A percentile compares a stretch with the other conserved stretches of the same genome.
Conservation (phyloP, 495 filamentous ascomycete genomes). For the Daldinia grandis region DNA sequence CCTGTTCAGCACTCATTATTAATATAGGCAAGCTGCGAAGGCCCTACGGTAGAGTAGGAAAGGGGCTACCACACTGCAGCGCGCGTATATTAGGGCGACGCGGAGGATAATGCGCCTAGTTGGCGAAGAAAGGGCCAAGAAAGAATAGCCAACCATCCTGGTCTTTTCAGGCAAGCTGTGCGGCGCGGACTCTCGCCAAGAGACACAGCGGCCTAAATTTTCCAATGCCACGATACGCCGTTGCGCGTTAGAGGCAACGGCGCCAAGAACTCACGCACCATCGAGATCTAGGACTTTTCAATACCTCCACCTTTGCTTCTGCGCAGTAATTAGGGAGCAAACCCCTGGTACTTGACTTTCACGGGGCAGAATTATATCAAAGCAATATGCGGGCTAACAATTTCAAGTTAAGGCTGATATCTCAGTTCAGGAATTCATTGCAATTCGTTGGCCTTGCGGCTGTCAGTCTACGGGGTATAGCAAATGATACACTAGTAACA, state of each 20-base stretch:
- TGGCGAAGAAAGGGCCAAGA: slow-evolving; percentile 34
- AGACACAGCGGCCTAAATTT: slow-evolving; percentile 16
- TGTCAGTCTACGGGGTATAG: slow-evolving; percentile 33
- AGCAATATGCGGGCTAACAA: neutral
- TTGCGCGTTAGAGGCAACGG: slow-evolving; percentile 7
- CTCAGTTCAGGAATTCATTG: slow-evolving; percentile 14
- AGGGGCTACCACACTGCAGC: neutral
- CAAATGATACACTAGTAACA: slow-evolving; percentile 22
- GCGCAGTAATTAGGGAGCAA: neutral
- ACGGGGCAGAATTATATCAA: neutral
- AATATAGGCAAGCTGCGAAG: neutral
- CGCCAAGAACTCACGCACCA: slow-evolving; percentile 19
- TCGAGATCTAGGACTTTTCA: slow-evolving; percentile 3
- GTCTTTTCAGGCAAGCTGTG: slow-evolving; percentile 2
- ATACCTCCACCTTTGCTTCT: neutral
- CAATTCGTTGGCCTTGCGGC: slow-evolving; percentile 32
- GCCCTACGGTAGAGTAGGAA: neutral
- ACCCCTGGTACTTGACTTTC: neutral
- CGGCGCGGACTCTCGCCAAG: slow-evolving; percentile 30
- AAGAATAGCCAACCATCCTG: neutral
- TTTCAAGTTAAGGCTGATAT: neutral
- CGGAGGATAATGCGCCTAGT: slow-evolving; percentile 25
- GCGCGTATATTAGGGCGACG: neutral
- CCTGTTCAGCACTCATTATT: neutral
- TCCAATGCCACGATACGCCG: slow-evolving; percentile 26